Conservation (phyloP, 805 yeast genomes). For the Kazachstania kunashirensis region DNA sequence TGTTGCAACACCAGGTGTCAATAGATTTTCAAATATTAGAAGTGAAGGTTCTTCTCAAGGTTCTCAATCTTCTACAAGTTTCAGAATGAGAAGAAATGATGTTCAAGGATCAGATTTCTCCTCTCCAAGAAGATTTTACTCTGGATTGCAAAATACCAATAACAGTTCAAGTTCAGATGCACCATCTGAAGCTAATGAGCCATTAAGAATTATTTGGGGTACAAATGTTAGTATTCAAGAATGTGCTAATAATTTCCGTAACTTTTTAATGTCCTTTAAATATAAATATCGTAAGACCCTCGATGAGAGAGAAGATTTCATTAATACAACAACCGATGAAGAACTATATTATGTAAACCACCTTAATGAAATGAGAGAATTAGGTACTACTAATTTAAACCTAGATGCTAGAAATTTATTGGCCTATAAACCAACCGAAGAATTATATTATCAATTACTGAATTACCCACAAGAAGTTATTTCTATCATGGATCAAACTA, state of each 20-base stretch:
- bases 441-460: conserved; percentile 73
- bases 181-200: conserved; percentile 46
- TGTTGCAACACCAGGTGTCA: conserved; percentile 19
- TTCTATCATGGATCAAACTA: conserved; percentile 95
- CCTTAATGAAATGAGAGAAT: conserved; percentile 61
- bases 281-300: conserved; percentile 54
- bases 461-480: conserved; percentile 95
- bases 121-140: conserved; percentile 54
- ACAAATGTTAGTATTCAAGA: conserved; percentile 91
- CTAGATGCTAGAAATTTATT: conserved; percentile 74
- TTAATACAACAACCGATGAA: conserved; percentile 50
- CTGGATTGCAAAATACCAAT: conserved; percentile 17
- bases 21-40: conserved; percentile 34
- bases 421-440: conserved; percentile 65
- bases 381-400: conserved; percentile 76
- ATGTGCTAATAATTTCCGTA: conserved; percentile 67
- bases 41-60: conserved; percentile 35
- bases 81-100: conserved; percentile 65
- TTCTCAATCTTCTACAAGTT: conserved; percentile 33
- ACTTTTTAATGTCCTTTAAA: conserved; percentile 77
- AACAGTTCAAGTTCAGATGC: conserved; percentile 18
- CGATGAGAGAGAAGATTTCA: conserved; percentile 29
- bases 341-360: conserved; percentile 63
- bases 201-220: conserved; percentile 94
- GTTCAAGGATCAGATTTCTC: conserved; percentile 63